Conservation (phyloP, 2,329 filamentous ascomycete species). For the Tolypocladium ophioglossoides region DNA sequence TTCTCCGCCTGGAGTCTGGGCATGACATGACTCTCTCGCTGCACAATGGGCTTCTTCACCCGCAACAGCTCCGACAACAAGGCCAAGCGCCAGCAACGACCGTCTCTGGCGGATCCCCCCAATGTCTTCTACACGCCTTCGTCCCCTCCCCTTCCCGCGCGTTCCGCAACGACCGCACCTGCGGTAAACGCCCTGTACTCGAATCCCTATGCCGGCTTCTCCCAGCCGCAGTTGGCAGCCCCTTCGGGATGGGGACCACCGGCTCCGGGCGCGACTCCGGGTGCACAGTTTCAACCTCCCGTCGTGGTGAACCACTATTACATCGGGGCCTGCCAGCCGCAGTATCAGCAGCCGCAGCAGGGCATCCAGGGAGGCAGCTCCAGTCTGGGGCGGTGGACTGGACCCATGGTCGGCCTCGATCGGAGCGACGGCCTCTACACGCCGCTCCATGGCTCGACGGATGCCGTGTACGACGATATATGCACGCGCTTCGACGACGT, state of each 20-base stretch:
- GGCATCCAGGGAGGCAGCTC: background rate
- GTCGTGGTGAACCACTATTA: background rate
- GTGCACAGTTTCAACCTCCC: background rate
- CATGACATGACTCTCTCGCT: too few relatives aligned
- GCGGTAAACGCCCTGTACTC: background rate
- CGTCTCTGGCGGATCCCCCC: background rate
- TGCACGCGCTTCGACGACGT: constrained; percentile 53
- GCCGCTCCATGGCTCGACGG: constrained; percentile 9
- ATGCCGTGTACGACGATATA: constrained; percentile 46
- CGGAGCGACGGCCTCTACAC: background rate
- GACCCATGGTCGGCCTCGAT: too few relatives aligned
- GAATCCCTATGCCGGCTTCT: background rate
- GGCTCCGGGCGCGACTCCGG: background rate
- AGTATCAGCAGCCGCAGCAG: background rate
- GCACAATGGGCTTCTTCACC: background rate
- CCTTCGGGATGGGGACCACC: too few relatives aligned
- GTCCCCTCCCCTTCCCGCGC: background rate
- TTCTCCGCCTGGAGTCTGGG: too few relatives aligned
- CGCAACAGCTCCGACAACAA: background rate
- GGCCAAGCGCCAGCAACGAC: background rate
- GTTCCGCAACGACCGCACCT: background rate
- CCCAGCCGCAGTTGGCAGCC: background rate
- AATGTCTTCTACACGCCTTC: background rate
- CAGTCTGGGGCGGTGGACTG: background rate
- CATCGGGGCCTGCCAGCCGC: background rate